phyloP scores from a whole-genome alignment of 139 green algal species.

The Prasinococcaceae sp. region DNA sequence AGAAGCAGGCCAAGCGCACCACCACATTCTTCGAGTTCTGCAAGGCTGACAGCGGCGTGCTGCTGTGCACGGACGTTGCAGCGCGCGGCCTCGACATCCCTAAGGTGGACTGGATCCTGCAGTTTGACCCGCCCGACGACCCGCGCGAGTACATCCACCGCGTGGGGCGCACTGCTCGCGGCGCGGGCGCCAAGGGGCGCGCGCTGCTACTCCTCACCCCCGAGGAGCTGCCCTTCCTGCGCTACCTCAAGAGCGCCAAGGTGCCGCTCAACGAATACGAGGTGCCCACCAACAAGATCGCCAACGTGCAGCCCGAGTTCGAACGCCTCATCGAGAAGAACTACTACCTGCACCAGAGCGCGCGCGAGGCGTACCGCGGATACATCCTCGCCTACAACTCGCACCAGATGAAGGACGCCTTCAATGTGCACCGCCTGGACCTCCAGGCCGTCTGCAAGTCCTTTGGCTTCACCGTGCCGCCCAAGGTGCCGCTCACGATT shows the following conservation, averaged over 20 bases:
- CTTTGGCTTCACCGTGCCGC: constrained; percentile 81
- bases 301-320: constrained; percentile 91
- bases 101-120: constrained; percentile 12
- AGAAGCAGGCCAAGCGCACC: constrained; percentile 95
- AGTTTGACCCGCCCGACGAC: constrained; percentile 95
- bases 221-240: constrained; percentile 86
- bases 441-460: constrained; percentile 67
- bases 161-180: constrained; percentile 80
- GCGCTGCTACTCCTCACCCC: constrained; percentile 92
- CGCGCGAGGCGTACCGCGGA: constrained; percentile 34
- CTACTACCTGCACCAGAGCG: constrained; percentile 90
- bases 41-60: constrained; percentile 64
- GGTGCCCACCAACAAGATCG: constrained; percentile 85
- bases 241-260: constrained; percentile 23
- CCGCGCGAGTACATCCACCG: constrained; percentile 54
- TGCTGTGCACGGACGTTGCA: constrained; percentile 97
- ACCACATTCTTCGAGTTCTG: constrained; percentile 95
- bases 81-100: constrained; percentile 92
- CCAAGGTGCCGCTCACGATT: constrained; percentile 37
- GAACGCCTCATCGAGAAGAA: constrained; percentile 96
- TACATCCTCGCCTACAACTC: constrained; percentile 96
- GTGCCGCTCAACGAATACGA: constrained; percentile 93
- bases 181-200: constrained; percentile 56
- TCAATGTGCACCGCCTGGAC: constrained; percentile 93
- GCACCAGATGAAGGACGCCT: constrained; percentile 88